Evolutionary conservation across 1,284 basidiomycete genomes (phyloP).

Genomic region (Phlebopus sp.): DNA sequence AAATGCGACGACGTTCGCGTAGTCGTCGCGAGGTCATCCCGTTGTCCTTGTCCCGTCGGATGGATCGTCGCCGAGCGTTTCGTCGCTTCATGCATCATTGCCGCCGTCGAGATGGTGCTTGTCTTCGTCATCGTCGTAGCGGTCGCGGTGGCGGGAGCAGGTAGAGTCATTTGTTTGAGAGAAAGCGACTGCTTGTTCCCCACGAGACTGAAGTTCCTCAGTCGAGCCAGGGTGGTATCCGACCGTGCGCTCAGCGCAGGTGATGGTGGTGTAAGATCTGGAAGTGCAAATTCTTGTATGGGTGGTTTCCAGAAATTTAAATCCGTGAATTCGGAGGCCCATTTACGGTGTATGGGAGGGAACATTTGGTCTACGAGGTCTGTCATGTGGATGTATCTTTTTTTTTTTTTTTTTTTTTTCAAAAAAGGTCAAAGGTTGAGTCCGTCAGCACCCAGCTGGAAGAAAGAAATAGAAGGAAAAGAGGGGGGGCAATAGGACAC

Average conservation of each 20-base stretch:
- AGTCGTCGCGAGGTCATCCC: too few relatives aligned
- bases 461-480: too few relatives aligned
- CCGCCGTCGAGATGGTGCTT: too few relatives aligned
- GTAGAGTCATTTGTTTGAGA: constrained; percentile 28
- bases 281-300: constrained; percentile 76
- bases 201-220: constrained; percentile 80
- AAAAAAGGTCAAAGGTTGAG: background rate
- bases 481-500: constrained; percentile 29
- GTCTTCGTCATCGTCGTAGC: constrained; percentile 22
- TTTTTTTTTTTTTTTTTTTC: too few relatives aligned
- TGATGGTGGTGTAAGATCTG: constrained; percentile 88
- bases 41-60: too few relatives aligned
- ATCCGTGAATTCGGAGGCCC: constrained; percentile 90
- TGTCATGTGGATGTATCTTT: constrained; percentile 94
- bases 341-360: constrained; percentile 89
- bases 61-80: too few relatives aligned
- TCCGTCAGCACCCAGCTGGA: background rate
- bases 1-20: constrained; percentile 39
- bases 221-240: constrained; percentile 75
- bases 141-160: too few relatives aligned
- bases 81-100: too few relatives aligned
- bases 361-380: constrained; percentile 99
- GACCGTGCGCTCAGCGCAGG: constrained; percentile 91
- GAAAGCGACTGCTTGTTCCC: constrained; percentile 44
- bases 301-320: constrained; percentile 96